phyloP scores from a whole-genome alignment of 495 filamentous ascomycete genomes.

The Aspergillus coremiiformis region DNA sequence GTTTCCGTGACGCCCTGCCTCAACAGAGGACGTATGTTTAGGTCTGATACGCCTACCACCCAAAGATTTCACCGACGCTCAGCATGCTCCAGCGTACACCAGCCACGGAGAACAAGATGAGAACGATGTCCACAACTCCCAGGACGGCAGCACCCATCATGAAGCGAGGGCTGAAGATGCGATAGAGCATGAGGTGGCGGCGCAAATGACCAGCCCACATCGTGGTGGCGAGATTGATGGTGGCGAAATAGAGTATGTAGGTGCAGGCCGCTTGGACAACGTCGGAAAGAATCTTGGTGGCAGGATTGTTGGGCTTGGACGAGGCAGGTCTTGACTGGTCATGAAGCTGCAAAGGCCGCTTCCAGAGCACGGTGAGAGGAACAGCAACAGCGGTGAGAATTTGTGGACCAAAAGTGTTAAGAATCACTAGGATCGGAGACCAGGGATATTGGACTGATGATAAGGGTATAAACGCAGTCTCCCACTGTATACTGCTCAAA shows the following conservation, averaged over 20 bases:
- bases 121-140: constrained; percentile 68
- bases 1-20: not conserved
- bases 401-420: constrained; percentile 86
- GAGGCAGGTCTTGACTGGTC: constrained; percentile 20
- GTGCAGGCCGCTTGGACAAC: constrained; percentile 62
- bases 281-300: constrained; percentile 50
- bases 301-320: constrained; percentile 40
- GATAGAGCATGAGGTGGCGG: constrained; percentile 91
- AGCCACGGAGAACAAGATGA: constrained; percentile 56
- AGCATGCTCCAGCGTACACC: constrained; percentile 65
- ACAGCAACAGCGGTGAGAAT: constrained; percentile 72
- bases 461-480: constrained; percentile 88
- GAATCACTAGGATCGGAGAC: constrained; percentile 68
- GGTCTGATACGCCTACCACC: constrained; percentile 43
- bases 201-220: constrained; percentile 81
- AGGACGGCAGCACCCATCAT: constrained; percentile 73
- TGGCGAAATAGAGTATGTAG: constrained; percentile 72
- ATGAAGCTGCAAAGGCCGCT: constrained; percentile 45
- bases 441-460: constrained; percentile 79
- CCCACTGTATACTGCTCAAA: constrained; percentile 88
- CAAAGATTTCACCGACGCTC: constrained; percentile 84
- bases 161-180: constrained; percentile 88
- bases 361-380: constrained; percentile 82
- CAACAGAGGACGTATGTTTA: not conserved
- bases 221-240: constrained; percentile 73